phyloP scores from a whole-genome alignment of 305 asterid species.

The Andrographis paniculata region DNA sequence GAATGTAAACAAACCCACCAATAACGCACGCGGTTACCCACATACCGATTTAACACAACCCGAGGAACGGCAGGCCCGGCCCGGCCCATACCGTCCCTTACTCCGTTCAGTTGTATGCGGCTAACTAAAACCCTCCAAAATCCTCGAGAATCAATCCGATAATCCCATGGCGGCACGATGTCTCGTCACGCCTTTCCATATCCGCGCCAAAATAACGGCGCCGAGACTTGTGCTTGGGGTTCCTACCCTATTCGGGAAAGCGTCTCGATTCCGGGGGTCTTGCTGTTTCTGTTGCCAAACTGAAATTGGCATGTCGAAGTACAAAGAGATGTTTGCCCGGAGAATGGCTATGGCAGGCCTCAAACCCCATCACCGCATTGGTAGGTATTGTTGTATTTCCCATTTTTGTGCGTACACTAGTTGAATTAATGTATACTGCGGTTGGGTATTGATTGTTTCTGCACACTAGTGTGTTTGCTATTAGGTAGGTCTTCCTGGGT shows the following conservation, averaged over 20 bases:
- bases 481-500: background rate
- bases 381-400: slow-evolving; percentile 23
- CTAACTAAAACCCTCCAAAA: too few species aligned
- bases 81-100: too few species aligned
- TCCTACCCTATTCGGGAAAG: slow-evolving; percentile 16
- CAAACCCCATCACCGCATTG: slow-evolving; percentile 72
- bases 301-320: slow-evolving; percentile 28
- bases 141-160: too few species aligned
- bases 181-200: slow-evolving; percentile 24
- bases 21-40: too few species aligned
- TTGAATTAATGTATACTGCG: background rate
- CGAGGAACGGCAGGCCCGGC: too few species aligned
- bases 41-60: too few species aligned
- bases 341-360: slow-evolving; percentile 84
- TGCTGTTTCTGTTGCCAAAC: slow-evolving; percentile 49
- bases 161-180: slow-evolving; percentile 38
- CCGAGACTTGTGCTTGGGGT: slow-evolving; percentile 8
- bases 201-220: slow-evolving; percentile 19
- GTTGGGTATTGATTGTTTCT: background rate
- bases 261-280: slow-evolving; percentile 13
- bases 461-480: background rate
- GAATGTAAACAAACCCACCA: too few species aligned
- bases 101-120: too few species aligned
- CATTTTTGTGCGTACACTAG: background rate
- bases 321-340: slow-evolving; percentile 45